Evolutionary conservation across 345 rosid species (phyloP), one percentile per base, ranked within the genome.

Genomic region (Microcos paniculata): DNA sequence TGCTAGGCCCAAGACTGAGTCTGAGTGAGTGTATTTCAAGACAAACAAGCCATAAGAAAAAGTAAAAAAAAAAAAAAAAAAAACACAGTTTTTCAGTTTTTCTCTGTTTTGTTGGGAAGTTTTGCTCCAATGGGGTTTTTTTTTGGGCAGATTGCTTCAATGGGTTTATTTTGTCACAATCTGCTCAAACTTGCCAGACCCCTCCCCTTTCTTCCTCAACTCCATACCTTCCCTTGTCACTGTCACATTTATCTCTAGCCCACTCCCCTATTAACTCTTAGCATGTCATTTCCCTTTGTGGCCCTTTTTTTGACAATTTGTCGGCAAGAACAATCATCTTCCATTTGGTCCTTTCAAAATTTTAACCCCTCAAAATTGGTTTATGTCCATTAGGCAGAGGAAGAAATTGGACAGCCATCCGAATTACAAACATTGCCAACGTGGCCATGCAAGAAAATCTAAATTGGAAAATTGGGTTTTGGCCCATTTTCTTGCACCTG

Each of bases 201-300:
- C 61, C 61, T 24, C 45, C 10, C 45, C 45, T 2, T 6, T 6
- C 38, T 6, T 42, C 45, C 1, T 1, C 3, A 63, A 12, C 24
- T 42, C 69, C 69, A 38, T 38, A 63, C 35, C 69, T 63, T 3
- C 18, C 46, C 14, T 33, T 26, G 51, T 65, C 70, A 21, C 51
- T 64, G 24, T 40, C 70, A 43, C 70, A 70, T 70, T 70, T 51
- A 70, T 68, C 38, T 48, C 40, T 10, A 26, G n/a, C 38, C 72
- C 72, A 43, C 51, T n/a, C 4, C 59, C 43, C 21, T 16, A 69
- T 69, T 69, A 26, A 8, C 12, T 26, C 43, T 43, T 19, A 18
- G 14, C 67, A 35, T 62, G 45, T 63, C 46, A 62, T 62, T 35
- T 63, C 16, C 46, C 46, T 35, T 35, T 63, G 67, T 62, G 24